A percentile compares a stretch with the other conserved stretches of the same genome.
Conservation (phyloP, 75 land plant genomes). For the Larix kaempferi region DNA sequence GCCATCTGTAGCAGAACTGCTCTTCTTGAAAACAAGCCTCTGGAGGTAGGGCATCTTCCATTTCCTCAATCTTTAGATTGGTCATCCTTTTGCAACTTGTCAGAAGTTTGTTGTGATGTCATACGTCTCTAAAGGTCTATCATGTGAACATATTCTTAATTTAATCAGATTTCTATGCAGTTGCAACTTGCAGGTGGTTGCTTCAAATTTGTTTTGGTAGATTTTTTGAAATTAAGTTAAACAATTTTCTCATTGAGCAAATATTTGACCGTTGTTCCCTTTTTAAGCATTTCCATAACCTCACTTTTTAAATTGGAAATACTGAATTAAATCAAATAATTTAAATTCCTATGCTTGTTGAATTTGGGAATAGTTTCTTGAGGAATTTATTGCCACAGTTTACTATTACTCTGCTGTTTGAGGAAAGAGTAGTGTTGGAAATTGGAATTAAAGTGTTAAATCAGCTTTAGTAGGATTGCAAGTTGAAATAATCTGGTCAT, state of each 20-base stretch:
- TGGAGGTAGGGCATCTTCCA: slow-evolving; percentile 38
- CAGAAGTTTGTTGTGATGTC: slow-evolving; percentile 1
- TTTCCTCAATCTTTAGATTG: background rate
- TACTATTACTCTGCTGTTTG: background rate
- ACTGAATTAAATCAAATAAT: background rate
- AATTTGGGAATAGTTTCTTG: background rate
- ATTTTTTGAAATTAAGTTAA: background rate
- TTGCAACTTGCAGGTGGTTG: slow-evolving; percentile 3
- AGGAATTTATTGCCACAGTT: background rate
- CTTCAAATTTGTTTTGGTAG: background rate
- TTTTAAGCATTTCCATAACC: background rate
- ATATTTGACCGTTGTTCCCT: background rate
- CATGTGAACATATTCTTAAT: background rate
- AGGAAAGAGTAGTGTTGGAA: background rate
- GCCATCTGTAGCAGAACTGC: slow-evolving; percentile 57
- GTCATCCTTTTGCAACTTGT: background rate
- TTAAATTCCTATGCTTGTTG: background rate
- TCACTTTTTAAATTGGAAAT: background rate
- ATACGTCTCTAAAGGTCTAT: background rate
- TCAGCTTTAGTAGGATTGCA: background rate
- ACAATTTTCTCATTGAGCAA: background rate
- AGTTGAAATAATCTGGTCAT: background rate
- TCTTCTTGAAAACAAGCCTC: slow-evolving; percentile 71
- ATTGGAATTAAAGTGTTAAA: background rate
- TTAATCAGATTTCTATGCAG: slow-evolving; percentile 5